Percentiles rank a stretch among this genome's conserved stretches.
These are phyloP conservation scores for Naegleria fowleri DNA, from an alignment of 208 protist genomes.

Conservation along the genomic window DNA sequence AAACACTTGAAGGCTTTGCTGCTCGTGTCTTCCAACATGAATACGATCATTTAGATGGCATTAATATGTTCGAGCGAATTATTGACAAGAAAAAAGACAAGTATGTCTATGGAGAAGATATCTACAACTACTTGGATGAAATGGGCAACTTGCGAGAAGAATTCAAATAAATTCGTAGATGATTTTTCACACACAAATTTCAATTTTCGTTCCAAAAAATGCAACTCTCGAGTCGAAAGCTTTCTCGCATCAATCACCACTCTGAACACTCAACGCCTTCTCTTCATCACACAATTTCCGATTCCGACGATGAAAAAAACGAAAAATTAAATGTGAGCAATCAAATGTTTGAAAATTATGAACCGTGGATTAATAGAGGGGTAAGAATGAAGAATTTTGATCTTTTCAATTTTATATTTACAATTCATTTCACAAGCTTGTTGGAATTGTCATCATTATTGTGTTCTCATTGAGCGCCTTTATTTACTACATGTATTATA, in stretches of 20 bases:
- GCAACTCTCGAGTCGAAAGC: neutral
- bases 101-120: neutral
- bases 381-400: too few species aligned
- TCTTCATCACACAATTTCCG: too few species aligned
- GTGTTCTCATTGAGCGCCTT: neutral
- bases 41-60: neutral
- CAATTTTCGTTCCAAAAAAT: neutral
- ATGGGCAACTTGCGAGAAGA: neutral
- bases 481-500: neutral
- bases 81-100: neutral
- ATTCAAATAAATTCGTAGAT: constrained; percentile 14
- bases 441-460: neutral
- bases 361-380: too few species aligned
- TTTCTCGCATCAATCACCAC: neutral
- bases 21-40: neutral
- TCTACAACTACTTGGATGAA: neutral
- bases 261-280: neutral
- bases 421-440: neutral
- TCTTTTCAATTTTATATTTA: too few species aligned
- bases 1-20: neutral
- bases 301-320: too few species aligned
- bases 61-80: neutral
- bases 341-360: too few species aligned
- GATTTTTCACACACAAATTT: neutral
- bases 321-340: too few species aligned